Conservation (phyloP, 805 yeast species). For the Yamadazyma philogaea region DNA sequence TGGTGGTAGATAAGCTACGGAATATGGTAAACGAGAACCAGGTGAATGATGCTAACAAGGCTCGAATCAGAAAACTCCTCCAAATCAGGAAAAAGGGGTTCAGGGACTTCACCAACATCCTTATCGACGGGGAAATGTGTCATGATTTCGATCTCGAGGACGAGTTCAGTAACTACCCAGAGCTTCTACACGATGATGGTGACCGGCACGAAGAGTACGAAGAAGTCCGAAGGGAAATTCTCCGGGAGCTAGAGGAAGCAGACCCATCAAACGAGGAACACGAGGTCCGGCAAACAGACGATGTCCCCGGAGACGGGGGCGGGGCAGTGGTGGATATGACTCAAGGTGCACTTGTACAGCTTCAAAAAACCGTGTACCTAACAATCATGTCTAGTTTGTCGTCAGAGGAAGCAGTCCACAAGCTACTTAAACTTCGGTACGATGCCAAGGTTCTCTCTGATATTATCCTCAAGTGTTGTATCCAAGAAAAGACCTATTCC, state of each 20-base stretch:
- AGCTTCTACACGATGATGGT: constrained; percentile 35
- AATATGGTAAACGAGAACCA: constrained; percentile 54
- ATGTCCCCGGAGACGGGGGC: no score
- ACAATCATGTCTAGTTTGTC: constrained; percentile 88
- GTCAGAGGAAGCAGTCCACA: constrained; percentile 90
- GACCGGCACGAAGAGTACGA: constrained; percentile 54
- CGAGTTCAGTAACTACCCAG: constrained; percentile 42
- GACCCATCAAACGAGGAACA: not conserved
- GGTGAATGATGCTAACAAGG: constrained; percentile 39
- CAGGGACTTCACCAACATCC: constrained; percentile 9
- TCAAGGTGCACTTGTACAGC: constrained; percentile 56
- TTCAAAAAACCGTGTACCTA: constrained; percentile 74
- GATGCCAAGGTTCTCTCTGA: constrained; percentile 57
- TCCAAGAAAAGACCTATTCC: constrained; percentile 83
- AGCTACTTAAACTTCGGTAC: constrained; percentile 52
- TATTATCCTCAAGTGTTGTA: constrained; percentile 74
- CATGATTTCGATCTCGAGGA: constrained; percentile 58
- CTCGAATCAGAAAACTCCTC: constrained; percentile 50
- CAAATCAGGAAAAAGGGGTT: constrained; percentile 17
- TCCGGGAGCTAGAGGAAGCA: constrained; percentile 32
- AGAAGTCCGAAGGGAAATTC: constrained; percentile 39
- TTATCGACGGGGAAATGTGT: constrained; percentile 7
- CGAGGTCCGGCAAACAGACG: no score
- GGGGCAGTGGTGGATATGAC: constrained; percentile 62
- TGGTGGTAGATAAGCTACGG: constrained; percentile 59